A percentile compares a stretch with the other conserved stretches of the same genome.
phyloP scores from a whole-genome alignment of 805 yeast genomes.

The Candida chilensis region DNA sequence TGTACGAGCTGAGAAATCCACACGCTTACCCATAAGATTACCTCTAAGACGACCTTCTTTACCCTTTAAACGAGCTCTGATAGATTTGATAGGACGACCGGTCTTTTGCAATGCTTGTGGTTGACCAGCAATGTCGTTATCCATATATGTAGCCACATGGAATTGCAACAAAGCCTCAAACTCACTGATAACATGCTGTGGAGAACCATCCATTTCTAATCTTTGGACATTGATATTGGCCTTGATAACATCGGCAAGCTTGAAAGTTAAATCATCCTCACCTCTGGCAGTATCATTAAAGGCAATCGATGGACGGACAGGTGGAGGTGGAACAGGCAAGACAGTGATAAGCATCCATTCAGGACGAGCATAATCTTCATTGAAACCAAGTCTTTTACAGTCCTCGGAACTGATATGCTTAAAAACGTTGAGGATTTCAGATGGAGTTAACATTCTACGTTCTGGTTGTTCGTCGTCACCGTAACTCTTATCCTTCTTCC shows the following conservation, averaged over 20 bases:
- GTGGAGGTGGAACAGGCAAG: constrained; percentile 99
- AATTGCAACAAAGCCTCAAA: constrained; percentile 92
- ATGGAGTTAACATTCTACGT: constrained; percentile 77
- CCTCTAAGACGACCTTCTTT: constrained; percentile 99
- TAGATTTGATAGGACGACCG: constrained; percentile 97
- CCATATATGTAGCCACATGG: constrained; percentile 99
- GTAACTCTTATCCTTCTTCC: constrained; percentile 80
- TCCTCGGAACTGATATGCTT: constrained; percentile 86
- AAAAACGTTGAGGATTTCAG: constrained; percentile 85
- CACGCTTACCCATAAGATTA: constrained; percentile 99
- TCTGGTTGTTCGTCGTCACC: constrained; percentile 90
- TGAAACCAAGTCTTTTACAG: constrained; percentile 75
- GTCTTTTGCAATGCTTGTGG: constrained; percentile 98
- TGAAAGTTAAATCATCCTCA: constrained; percentile 97
- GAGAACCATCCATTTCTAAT: constrained; percentile 97
- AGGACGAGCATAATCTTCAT: constrained; percentile 95
- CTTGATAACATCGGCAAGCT: constrained; percentile 91
- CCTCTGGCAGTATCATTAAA: constrained; percentile 97
- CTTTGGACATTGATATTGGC: constrained; percentile 97
- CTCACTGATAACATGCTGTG: constrained; percentile 95
- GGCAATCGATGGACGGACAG: constrained; percentile 97
- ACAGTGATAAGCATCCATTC: constrained; percentile 98
- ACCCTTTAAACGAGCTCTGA: constrained; percentile 99
- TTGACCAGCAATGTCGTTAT: constrained; percentile 98
- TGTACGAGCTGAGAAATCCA: constrained; percentile 96